phyloP scores from a whole-genome alignment of 495 filamentous ascomycete genomes.

The Oidiodendron maius region DNA sequence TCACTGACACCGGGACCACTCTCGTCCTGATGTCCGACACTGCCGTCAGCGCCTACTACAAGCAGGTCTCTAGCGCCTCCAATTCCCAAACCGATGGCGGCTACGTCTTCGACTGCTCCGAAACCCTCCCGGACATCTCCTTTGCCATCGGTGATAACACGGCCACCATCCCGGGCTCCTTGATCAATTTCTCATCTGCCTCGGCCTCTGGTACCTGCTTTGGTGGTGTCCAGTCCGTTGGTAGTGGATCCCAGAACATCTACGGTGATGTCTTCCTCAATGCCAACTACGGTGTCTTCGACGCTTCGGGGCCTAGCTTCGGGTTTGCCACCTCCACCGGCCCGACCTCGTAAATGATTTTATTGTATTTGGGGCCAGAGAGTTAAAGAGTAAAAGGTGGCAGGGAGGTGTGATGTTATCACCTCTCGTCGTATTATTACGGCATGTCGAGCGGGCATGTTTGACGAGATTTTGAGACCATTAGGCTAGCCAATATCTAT shows the following conservation, averaged over 20 bases:
- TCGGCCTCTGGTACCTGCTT: conserved; percentile 46
- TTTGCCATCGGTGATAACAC: conserved; percentile 42
- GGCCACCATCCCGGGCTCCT: conserved; percentile 47
- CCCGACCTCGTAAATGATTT: neutral
- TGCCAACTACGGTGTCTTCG: conserved; percentile 72
- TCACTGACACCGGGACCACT: conserved; percentile 70
- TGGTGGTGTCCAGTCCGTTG: conserved; percentile 59
- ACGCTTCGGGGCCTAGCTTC: conserved; percentile 35
- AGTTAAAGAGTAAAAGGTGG: neutral
- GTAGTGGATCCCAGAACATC: conserved; percentile 60
- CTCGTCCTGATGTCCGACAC: conserved; percentile 62
- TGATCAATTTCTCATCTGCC: conserved; percentile 47
- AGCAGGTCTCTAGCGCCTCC: conserved; percentile 48
- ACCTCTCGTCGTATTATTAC: too few species aligned
- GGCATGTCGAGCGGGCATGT: too few species aligned
- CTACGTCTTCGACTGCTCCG: conserved; percentile 60
- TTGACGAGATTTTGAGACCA: neutral
- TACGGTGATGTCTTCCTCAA: conserved; percentile 78
- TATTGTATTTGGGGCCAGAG: neutral
- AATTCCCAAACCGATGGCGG: conserved; percentile 46
- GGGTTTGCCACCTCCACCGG: conserved; percentile 11
- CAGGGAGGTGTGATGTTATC: too few species aligned
- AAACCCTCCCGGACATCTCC: conserved; percentile 55
- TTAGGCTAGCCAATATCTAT: too few species aligned
- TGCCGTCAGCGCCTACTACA: conserved; percentile 56